phyloP scores from a whole-genome alignment of 1,139 yeast species.

The Geotrichum armillariae region DNA sequence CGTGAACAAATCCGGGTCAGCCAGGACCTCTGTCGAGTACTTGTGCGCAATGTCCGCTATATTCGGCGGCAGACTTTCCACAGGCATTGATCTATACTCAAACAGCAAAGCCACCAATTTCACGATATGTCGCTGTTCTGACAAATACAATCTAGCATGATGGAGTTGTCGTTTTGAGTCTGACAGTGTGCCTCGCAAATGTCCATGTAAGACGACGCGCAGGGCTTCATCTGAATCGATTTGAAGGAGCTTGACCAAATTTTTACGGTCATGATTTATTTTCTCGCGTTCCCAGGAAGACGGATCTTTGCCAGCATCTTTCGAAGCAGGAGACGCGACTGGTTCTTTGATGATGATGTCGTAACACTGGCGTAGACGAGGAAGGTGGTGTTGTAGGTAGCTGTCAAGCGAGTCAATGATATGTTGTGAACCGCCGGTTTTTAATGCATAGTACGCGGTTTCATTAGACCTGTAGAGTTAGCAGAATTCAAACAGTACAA shows the following conservation, averaged over 20 bases:
- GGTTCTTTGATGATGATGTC: constrained; percentile 22
- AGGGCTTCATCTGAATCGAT: constrained; percentile 30
- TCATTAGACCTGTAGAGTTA: constrained; percentile 29
- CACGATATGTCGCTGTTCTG: constrained; percentile 30
- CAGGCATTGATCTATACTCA: constrained; percentile 14
- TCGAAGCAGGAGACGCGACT: not conserved
- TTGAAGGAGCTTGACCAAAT: constrained; percentile 27
- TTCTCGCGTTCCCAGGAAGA: constrained; percentile 25
- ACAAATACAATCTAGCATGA: constrained; percentile 28
- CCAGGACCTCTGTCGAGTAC: constrained; percentile 31
- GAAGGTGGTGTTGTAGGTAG: constrained; percentile 26
- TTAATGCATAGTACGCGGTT: constrained; percentile 32
- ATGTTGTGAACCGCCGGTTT: constrained; percentile 24
- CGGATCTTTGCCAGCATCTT: not conserved
- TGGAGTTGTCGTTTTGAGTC: constrained; percentile 25
- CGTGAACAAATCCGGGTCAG: constrained; percentile 28
- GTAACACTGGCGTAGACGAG: constrained; percentile 28
- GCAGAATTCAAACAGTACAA: not conserved
- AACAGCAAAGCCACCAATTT: constrained; percentile 27
- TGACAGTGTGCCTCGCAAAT: constrained; percentile 26
- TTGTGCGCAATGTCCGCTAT: constrained; percentile 17
- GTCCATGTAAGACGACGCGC: constrained; percentile 29
- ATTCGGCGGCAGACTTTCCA: constrained; percentile 11
- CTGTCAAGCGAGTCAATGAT: constrained; percentile 26
- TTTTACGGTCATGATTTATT: constrained; percentile 25